These are phyloP conservation scores for Medicago lupulina DNA, from an alignment of 306 rosid species.

Conservation along the genomic window DNA sequence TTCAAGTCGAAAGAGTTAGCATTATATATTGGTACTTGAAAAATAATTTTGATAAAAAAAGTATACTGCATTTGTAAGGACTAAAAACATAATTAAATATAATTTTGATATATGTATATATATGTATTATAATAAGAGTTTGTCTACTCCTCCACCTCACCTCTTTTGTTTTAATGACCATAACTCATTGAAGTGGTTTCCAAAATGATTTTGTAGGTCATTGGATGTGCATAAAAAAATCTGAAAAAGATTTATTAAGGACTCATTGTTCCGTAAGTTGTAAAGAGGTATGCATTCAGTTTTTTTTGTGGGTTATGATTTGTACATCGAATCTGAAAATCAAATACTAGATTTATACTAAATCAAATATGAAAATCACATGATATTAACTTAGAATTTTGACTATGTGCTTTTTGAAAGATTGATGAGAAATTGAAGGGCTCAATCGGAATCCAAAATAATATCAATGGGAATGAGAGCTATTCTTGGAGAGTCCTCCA, in stretches of 20 bases:
- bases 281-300: neutral
- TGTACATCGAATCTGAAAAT: too few relatives aligned
- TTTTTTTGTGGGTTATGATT: too few relatives aligned
- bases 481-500: conserved; percentile 47
- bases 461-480: conserved; percentile 20
- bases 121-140: too few relatives aligned
- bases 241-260: neutral
- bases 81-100: too few relatives aligned
- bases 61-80: too few relatives aligned
- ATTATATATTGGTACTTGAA: too few relatives aligned
- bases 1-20: too few relatives aligned
- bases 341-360: too few relatives aligned
- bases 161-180: too few relatives aligned
- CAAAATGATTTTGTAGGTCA: neutral
- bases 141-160: too few relatives aligned
- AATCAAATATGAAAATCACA: neutral
- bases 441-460: conserved; percentile 31
- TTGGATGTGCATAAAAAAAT: neutral
- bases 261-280: neutral
- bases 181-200: neutral
- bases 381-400: neutral
- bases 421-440: conserved; percentile 39
- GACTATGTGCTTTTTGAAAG: conserved; percentile 20
- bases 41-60: too few relatives aligned
- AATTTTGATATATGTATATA: too few relatives aligned